Evolutionary conservation across 192 early-diverging fungal species (phyloP).

Genomic region (Umbelopsis vinacea): DNA sequence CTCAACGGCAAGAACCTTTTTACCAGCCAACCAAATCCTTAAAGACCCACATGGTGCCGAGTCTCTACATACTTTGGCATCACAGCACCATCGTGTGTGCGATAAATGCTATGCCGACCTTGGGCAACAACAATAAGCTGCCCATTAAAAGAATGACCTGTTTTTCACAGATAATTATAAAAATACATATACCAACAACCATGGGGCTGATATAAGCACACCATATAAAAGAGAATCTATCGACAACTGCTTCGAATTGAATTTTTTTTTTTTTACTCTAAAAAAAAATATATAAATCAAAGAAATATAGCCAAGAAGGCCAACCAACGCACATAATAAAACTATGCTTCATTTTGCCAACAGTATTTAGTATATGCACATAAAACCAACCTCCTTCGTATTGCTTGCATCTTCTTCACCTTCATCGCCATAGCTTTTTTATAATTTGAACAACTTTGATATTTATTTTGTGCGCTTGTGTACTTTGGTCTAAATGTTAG

Average conservation of each 20-base stretch:
- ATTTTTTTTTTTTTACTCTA: too few species aligned
- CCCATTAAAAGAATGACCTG: too few species aligned
- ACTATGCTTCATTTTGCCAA: too few species aligned
- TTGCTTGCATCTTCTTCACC: too few species aligned
- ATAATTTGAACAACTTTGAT: background rate
- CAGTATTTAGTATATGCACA: too few species aligned
- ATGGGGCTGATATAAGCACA: slow-evolving; percentile 1
- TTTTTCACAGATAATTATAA: background rate
- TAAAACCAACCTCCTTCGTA: too few species aligned
- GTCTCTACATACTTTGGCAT: slow-evolving; percentile 24
- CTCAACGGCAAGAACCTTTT: slow-evolving; percentile 59
- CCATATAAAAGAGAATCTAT: background rate
- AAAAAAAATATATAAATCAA: too few species aligned
- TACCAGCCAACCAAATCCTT: slow-evolving; percentile 53
- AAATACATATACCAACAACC: background rate
- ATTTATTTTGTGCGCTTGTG: slow-evolving; percentile 3
- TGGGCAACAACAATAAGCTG: background rate
- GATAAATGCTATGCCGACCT: slow-evolving; percentile 44
- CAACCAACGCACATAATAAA: too few species aligned
- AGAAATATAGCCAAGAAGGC: too few species aligned
- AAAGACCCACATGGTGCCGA: slow-evolving; percentile 46
- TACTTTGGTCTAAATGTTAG: background rate
- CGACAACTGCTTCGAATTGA: too few species aligned
- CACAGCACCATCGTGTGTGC: slow-evolving; percentile 41
- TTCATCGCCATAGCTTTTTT: too few species aligned